Percentiles rank a stretch among this genome's conserved stretches.
Evolutionary conservation across 176 grass and related monocot species (phyloP).

Genomic region (Luzula sylvatica): DNA sequence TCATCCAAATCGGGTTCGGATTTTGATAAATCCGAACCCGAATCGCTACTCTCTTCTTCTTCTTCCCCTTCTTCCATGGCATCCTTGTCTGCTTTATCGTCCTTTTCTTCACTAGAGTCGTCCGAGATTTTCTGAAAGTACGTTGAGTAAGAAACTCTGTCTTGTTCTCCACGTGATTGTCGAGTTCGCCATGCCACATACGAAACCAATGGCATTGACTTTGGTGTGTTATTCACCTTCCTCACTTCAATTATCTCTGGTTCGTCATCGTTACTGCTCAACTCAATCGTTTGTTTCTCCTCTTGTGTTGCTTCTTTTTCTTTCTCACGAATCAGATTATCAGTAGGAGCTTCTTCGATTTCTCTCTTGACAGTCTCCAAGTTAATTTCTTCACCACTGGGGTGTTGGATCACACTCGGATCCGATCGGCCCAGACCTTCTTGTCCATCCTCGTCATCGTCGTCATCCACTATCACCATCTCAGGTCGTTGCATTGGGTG

Average conservation of each 20-base stretch:
- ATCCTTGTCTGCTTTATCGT: conserved; percentile 27
- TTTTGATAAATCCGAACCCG: conserved; percentile 16
- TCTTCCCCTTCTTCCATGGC: conserved; percentile 39
- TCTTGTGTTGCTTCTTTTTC: conserved; percentile 39
- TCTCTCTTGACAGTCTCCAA: neutral
- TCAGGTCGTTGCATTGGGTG: too few species aligned
- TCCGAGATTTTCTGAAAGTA: conserved; percentile 64
- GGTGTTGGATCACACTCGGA: neutral
- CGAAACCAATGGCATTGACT: conserved; percentile 24
- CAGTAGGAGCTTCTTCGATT: conserved; percentile 4
- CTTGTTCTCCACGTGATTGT: conserved; percentile 34
- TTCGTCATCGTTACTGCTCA: conserved; percentile 38
- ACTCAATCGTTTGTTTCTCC: conserved; percentile 32
- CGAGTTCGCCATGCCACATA: conserved; percentile 74
- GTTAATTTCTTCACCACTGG: neutral
- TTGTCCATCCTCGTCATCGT: neutral
- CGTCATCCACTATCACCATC: neutral
- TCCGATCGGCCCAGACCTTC: neutral
- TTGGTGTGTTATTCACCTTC: neutral
- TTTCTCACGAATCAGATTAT: conserved; percentile 28
- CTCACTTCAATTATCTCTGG: conserved; percentile 28
- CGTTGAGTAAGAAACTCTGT: conserved; percentile 51
- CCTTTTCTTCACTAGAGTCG: conserved; percentile 47
- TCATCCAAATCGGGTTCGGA: conserved; percentile 34
- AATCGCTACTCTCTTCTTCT: conserved; percentile 25